Base-by-base conservation (phyloP, 148 eudicot genomes). In the Rhododendron williamsianum region DNA sequence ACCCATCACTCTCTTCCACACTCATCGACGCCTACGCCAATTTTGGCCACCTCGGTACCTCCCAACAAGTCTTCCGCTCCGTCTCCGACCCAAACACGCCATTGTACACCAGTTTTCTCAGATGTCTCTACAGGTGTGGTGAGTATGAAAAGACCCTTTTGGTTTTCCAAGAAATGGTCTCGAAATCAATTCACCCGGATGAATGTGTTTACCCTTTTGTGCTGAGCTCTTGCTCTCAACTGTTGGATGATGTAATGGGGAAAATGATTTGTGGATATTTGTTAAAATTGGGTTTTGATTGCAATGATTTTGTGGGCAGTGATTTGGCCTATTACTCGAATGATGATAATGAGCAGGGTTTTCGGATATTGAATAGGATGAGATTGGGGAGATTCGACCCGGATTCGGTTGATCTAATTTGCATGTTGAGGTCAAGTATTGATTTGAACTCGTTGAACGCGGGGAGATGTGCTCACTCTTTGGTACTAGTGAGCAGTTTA, bases 181-280 rank as follows among this genome's bases (percentile, higher is more conserved):
- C 54, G 45, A 89, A 81, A 79, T 89, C 82, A 4, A 79, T 83
- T 82, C 83, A 76, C 86, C 89, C 87, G 10, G 88, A 87, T 80
- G 91, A 87, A 81, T 10, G 56, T 74, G 35, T 82, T 12, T 89
- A 85, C 86, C 89, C 91, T 79, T 87, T 73, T 89, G 86, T 89
- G 78, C 21, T 87, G 78, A 76, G 89, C 36, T 85, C 89, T 58
- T 82, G 86, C 69, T 80, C 12, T 56, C 58, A 58, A 30, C 30
- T 82, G 1, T n/a, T 43, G 21, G 85, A 80, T 85, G 84, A 21
- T 74, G 43, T 49, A 9, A 71, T 25, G 85, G 91, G 88, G 38
- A 63, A 79, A 63, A 83, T 4, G 83, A 76, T 83, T 30, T 86
- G 86, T 76, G 89, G 89, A 85, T 84, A 83, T 83, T 80, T 85